Percentiles rank a stretch among this genome's conserved stretches.
Conservation (phyloP, 2,329 filamentous ascomycete genomes). For the Aspergillus candidus region DNA sequence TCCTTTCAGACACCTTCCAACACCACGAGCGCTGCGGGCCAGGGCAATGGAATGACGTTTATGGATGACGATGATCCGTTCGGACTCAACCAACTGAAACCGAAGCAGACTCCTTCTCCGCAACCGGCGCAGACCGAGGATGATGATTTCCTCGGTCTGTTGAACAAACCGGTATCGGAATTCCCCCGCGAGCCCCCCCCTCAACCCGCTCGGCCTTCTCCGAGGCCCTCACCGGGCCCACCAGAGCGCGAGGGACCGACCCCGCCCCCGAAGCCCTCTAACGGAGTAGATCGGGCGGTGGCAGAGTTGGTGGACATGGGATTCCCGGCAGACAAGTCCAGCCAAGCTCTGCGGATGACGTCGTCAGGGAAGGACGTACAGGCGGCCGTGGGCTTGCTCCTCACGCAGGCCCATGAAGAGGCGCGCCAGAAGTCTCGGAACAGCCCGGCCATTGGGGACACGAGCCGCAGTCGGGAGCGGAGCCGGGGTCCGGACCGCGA, state of each 20-base stretch:
- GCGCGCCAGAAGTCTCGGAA: slow-evolving; percentile 61
- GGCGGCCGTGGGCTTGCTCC: slow-evolving; percentile 77
- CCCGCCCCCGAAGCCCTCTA: slow-evolving; percentile 25
- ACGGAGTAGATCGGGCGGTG: slow-evolving; percentile 68
- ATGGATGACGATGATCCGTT: slow-evolving; percentile 77
- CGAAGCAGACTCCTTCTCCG: slow-evolving; percentile 43
- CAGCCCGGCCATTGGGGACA: slow-evolving; percentile 16
- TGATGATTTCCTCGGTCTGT: slow-evolving; percentile 57
- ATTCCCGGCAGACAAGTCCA: slow-evolving; percentile 79
- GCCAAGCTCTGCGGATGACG: slow-evolving; percentile 70
- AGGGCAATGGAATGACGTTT: slow-evolving; percentile 30
- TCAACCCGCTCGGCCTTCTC: background rate
- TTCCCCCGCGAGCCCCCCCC: slow-evolving; percentile 32
- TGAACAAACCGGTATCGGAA: slow-evolving; percentile 55
- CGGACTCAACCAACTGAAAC: slow-evolving; percentile 62
- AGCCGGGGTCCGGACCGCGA: slow-evolving; percentile 24
- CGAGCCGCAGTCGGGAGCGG: slow-evolving; percentile 19
- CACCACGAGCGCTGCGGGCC: slow-evolving; percentile 13
- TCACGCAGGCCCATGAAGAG: slow-evolving; percentile 85
- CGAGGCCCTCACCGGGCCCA: slow-evolving; percentile 5
- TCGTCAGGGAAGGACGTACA: slow-evolving; percentile 75
- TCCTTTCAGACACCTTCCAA: slow-evolving; percentile 8
- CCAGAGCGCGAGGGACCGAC: slow-evolving; percentile 11
- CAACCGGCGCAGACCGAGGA: slow-evolving; percentile 45
- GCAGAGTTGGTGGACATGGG: slow-evolving; percentile 93